phyloP scores from a whole-genome alignment of 2,329 filamentous ascomycete species.

The Chaetomium sp. region DNA sequence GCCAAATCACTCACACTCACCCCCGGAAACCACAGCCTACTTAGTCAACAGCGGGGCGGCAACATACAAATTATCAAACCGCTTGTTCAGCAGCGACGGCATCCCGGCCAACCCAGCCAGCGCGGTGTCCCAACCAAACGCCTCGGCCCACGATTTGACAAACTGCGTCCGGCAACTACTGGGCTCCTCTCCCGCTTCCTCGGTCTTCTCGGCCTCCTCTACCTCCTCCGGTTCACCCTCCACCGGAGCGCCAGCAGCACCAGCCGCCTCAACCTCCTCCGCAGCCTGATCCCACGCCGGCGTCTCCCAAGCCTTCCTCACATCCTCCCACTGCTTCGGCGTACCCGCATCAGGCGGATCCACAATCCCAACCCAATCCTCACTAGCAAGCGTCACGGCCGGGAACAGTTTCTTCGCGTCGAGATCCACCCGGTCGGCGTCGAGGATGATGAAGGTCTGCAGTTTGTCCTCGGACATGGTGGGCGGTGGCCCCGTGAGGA shows the following conservation, averaged over 20 bases:
- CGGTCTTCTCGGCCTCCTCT: not conserved
- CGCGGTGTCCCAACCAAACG: not conserved
- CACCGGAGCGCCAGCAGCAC: not conserved
- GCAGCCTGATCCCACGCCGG: not conserved
- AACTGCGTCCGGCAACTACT: not conserved
- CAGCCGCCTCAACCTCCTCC: not conserved
- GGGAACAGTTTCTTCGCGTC: not conserved
- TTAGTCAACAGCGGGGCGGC: not conserved
- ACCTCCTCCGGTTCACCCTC: not conserved
- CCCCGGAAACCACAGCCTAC: not conserved
- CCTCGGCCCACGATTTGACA: not conserved
- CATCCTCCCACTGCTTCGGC: not conserved
- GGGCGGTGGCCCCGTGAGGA: not conserved
- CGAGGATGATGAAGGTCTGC: not conserved
- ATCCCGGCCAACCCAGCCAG: not conserved
- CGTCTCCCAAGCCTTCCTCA: not conserved
- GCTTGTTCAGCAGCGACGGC: not conserved
- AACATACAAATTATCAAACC: conserved; percentile 1
- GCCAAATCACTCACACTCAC: too few species aligned
- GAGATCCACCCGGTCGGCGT: not conserved
- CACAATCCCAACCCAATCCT: not conserved
- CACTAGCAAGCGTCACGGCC: not conserved
- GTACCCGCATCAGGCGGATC: not conserved
- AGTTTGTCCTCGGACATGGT: conserved; percentile 1
- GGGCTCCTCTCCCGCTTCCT: not conserved